phyloP scores from a whole-genome alignment of 2,329 filamentous ascomycete genomes.

The Trichophyton benhamiae region DNA sequence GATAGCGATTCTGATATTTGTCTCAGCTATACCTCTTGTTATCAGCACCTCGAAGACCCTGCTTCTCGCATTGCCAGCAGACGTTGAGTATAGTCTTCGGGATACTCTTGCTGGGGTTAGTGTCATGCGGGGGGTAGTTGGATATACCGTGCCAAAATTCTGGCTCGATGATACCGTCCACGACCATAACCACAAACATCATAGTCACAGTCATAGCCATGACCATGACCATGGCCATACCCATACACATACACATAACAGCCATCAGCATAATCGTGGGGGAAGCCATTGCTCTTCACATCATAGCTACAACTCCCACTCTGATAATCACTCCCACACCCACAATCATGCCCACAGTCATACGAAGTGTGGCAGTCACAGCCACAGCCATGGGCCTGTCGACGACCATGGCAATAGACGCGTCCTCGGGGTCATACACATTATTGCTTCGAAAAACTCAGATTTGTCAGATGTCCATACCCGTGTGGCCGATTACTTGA shows the following conservation, averaged over 20 bases:
- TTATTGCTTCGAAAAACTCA: conserved; percentile 59
- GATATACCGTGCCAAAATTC: conserved; percentile 78
- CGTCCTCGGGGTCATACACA: conserved; percentile 73
- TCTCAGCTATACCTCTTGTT: conserved; percentile 81
- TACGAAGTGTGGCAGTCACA: no score
- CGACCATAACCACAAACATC: conserved; percentile 22
- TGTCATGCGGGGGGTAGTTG: conserved; percentile 68
- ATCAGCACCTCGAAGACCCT: conserved; percentile 70
- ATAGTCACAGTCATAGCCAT: conserved; percentile 22
- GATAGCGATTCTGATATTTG: conserved; percentile 84
- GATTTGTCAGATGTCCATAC: conserved; percentile 74
- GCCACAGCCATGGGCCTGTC: conserved; percentile 1
- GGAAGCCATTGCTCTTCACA: conserved; percentile 20
- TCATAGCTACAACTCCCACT: conserved; percentile 14
- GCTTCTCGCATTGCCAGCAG: conserved; percentile 70
- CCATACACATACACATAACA: conserved; percentile 18
- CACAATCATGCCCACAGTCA: conserved; percentile 19
- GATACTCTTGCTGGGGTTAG: conserved; percentile 75
- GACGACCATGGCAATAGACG: conserved; percentile 25
- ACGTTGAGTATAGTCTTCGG: conserved; percentile 75
- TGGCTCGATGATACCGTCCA: conserved; percentile 64
- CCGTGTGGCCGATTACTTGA: conserved; percentile 60
- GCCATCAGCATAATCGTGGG: conserved; percentile 20
- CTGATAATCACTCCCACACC: conserved; percentile 16
- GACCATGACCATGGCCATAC: conserved; percentile 20